A percentile compares a stretch with the other conserved stretches of the same genome.
Evolutionary conservation across 257 asterid species (phyloP).

Genomic region (Parsonsia alboflavescens): DNA sequence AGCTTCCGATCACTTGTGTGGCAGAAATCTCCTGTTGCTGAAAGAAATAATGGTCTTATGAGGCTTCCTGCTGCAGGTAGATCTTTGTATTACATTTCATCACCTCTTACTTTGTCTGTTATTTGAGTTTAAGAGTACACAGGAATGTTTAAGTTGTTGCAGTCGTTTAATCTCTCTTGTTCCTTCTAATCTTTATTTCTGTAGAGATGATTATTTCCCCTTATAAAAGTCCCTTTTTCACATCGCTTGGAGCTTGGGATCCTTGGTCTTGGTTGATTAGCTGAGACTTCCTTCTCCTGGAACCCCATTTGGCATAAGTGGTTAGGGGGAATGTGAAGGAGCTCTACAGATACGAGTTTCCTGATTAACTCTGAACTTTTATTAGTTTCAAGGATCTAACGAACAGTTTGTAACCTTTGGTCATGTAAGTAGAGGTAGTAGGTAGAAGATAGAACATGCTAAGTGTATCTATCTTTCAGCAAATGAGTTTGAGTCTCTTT

Average conservation of each 20-base stretch:
- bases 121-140: background rate
- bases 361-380: background rate
- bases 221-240: background rate
- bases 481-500: background rate
- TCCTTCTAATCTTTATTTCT: background rate
- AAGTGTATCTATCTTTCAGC: background rate
- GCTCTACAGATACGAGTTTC: background rate
- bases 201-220: background rate
- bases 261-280: background rate
- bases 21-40: conserved; percentile 74
- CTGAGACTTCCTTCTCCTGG: background rate
- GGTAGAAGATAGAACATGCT: background rate
- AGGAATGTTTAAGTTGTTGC: background rate
- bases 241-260: background rate
- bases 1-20: conserved; percentile 56
- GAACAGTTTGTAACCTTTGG: background rate
- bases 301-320: background rate
- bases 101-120: background rate
- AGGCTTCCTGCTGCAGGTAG: conserved; percentile 69
- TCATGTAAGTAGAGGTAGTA: background rate
- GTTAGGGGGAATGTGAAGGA: background rate
- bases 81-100: conserved; percentile 17
- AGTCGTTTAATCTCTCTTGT: background rate
- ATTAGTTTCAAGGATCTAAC: background rate
- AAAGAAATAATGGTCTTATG: conserved; percentile 39